phyloP scores from a whole-genome alignment of 306 rosid species.

The Gillenia trifoliata region DNA sequence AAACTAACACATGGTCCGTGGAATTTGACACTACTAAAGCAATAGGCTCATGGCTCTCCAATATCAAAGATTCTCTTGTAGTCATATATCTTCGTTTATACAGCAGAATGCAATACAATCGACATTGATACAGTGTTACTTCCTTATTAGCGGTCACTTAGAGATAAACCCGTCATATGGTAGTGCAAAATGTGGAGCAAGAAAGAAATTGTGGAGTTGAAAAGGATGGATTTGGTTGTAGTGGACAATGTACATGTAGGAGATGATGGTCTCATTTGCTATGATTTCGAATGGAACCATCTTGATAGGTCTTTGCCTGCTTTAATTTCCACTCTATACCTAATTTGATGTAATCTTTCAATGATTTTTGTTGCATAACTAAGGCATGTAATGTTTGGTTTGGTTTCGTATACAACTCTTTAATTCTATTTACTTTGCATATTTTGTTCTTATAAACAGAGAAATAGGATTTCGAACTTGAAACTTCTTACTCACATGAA shows the following conservation, averaged over 20 bases:
- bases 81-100: not conserved
- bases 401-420: not conserved
- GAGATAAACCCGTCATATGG: not conserved
- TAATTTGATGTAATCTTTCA: too few relatives aligned
- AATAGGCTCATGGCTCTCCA: not conserved
- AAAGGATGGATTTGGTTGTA: not conserved
- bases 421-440: not conserved
- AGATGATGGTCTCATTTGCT: not conserved
- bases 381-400: too few relatives aligned
- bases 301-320: not conserved
- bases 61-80: not conserved
- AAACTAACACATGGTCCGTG: constrained; percentile 16
- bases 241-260: not conserved
- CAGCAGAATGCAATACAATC: not conserved
- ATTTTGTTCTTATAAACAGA: not conserved
- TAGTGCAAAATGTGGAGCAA: not conserved
- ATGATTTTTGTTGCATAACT: too few relatives aligned
- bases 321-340: too few relatives aligned
- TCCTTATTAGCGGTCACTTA: not conserved
- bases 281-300: not conserved
- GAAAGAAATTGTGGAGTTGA: not conserved
- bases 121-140: not conserved
- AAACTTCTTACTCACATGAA: too few relatives aligned
- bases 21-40: not conserved
- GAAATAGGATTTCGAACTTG: not conserved